phyloP scores from a whole-genome alignment of 2,329 filamentous ascomycete genomes.

The Magnaporthales sp. region DNA sequence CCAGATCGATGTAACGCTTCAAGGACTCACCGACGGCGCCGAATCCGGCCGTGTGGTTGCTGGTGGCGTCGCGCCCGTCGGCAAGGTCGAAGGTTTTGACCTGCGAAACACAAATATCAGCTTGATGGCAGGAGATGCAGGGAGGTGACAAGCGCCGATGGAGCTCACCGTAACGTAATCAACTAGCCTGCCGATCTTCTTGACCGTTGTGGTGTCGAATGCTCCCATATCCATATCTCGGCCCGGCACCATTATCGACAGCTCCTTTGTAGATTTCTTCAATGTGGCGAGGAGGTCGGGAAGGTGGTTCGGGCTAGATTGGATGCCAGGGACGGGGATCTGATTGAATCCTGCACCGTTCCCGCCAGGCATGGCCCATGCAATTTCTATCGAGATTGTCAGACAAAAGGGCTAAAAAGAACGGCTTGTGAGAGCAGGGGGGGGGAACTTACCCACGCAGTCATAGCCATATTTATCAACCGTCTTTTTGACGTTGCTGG shows the following conservation, averaged over 20 bases:
- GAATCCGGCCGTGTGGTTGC: slow-evolving; percentile 55
- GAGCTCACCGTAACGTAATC: slow-evolving; percentile 69
- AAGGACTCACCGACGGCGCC: slow-evolving; percentile 40
- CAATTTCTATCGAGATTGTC: slow-evolving; percentile 33
- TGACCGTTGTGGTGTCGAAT: slow-evolving; percentile 49
- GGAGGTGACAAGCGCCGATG: too few relatives aligned
- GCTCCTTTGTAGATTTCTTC: slow-evolving; percentile 43
- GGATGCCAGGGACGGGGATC: slow-evolving; percentile 49
- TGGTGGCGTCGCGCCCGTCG: slow-evolving; percentile 57
- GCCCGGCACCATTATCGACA: slow-evolving; percentile 62
- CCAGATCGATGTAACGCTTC: slow-evolving; percentile 43
- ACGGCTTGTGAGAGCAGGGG: not conserved
- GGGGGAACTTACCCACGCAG: slow-evolving; percentile 41
- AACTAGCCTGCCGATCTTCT: slow-evolving; percentile 47
- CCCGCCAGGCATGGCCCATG: slow-evolving; percentile 59
- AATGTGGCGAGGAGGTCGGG: slow-evolving; percentile 43
- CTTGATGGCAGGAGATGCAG: too few relatives aligned
- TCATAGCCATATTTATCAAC: slow-evolving; percentile 48
- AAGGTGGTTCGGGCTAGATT: slow-evolving; percentile 53
- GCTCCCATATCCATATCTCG: slow-evolving; percentile 58
- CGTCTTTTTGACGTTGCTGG: slow-evolving; percentile 46
- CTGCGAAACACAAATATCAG: too few relatives aligned
- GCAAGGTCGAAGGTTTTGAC: slow-evolving; percentile 62
- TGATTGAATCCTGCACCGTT: slow-evolving; percentile 64
- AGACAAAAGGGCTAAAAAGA: not conserved